Evolutionary conservation across 176 grass and related monocot genomes (phyloP).

Genomic region (Lolium rigidum): DNA sequence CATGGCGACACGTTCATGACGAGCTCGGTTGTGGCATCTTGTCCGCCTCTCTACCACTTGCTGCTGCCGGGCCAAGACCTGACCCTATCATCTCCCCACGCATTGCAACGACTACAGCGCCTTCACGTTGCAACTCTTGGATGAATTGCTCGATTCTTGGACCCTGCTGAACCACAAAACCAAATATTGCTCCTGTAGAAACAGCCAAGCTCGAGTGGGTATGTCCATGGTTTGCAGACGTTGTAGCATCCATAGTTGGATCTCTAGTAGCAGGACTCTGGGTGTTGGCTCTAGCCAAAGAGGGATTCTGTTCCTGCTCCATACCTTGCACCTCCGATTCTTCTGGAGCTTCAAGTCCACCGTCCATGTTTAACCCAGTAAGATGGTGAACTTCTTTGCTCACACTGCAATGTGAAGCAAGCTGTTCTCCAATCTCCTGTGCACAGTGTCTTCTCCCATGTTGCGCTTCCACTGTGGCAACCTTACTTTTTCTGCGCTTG

Average conservation of each 20-base stretch:
- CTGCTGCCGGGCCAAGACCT: not conserved
- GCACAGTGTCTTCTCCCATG: not conserved
- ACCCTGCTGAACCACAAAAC: slow-evolving; percentile 16
- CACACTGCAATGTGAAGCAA: not conserved
- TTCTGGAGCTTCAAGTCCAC: not conserved
- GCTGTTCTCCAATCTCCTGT: slow-evolving; percentile 20
- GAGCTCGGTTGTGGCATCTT: not conserved
- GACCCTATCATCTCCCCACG: not conserved
- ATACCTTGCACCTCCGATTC: not conserved
- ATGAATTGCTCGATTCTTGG: slow-evolving; percentile 30
- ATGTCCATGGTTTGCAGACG: not conserved
- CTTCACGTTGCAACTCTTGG: slow-evolving; percentile 19
- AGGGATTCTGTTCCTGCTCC: not conserved
- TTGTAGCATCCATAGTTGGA: not conserved
- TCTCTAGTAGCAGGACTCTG: not conserved
- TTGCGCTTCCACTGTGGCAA: not conserved
- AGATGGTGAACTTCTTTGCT: not conserved
- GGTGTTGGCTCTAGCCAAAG: not conserved
- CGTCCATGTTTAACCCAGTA: not conserved
- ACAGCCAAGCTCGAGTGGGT: not conserved
- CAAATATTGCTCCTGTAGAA: not conserved
- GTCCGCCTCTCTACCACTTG: not conserved
- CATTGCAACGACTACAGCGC: slow-evolving; percentile 6
- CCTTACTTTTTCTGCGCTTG: slow-evolving; percentile 31
- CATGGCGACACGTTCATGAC: not conserved